Evolutionary conservation across 83 land plant species (phyloP).

Genomic region (Picea abies): DNA sequence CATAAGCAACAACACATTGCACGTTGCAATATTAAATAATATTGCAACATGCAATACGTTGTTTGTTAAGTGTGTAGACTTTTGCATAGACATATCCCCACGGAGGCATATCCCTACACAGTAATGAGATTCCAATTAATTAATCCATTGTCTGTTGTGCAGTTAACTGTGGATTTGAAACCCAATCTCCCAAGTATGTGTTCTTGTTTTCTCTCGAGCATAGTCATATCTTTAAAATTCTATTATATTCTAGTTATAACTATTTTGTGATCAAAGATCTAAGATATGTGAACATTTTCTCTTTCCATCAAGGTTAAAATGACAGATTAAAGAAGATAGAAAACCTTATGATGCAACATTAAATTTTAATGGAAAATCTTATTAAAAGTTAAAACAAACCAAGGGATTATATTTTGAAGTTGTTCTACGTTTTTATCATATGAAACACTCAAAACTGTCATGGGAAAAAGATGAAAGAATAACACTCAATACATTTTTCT

Average conservation of each 20-base stretch:
- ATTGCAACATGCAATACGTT: no score
- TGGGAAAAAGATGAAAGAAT: no score
- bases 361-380: neutral
- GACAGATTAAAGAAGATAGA: neutral
- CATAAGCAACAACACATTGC: no score
- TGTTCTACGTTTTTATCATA: neutral
- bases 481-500: neutral
- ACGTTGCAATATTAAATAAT: no score
- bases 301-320: neutral
- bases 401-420: neutral
- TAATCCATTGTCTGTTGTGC: constrained; percentile 29
- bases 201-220: constrained; percentile 11
- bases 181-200: constrained; percentile 54
- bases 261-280: neutral
- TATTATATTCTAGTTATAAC: neutral
- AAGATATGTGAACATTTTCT: neutral
- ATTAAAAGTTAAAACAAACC: neutral
- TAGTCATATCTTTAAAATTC: neutral
- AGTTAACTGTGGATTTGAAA: constrained; percentile 63
- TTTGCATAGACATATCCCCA: no score
- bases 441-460: neutral
- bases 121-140: no score
- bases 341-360: neutral
- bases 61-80: no score
- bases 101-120: no score